Evolutionary conservation across 2,329 filamentous ascomycete species (phyloP), one percentile per base, ranked within the genome.

Genomic region (Botrytis galanthina): DNA sequence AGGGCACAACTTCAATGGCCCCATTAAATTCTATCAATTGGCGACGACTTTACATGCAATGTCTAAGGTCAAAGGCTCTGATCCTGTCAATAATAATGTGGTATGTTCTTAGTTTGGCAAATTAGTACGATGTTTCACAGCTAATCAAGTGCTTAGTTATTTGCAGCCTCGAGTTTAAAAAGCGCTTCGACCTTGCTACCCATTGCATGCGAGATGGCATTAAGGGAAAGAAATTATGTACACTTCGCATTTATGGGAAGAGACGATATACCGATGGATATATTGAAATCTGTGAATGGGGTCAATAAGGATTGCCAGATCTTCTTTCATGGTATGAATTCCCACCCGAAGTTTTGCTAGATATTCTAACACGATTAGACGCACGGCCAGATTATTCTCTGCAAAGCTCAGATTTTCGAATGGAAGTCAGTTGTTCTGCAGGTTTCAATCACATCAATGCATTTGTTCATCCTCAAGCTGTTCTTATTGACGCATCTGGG

Each of bases 191-290:
- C 88, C 46, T 81, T 98, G 71, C 84, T 97, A 46, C 94, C 94
- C 0, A 85, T 97, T 80, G 93, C 95, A 9, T 98, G 96, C 82
- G 89, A 93, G 78, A 98, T 98, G 95, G 91, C 90, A 10, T 82
- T 82, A 35, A 87, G 90, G 81, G 86, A 88, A 73, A 85, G 87
- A 74, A 97, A 90, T 79, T 87, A 90, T 75, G 94, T 98, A 14
- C 95, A 98, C 81, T 91, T 97, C 80, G 91, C 89, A 0, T 83
- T 98, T 6, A 87, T 97, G 83, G 92, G 94, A 68, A 87, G 91
- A 74, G 91, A 90, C 74, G 87, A 91, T 20, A 87, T 97, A 69
- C 84, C 88, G 0, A 82, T 97, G 69, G 86, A 90, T 22, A 88
- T 92, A 48, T 85, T 98, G 46, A 86, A 91, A 77, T 85, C 89